These are phyloP conservation scores for Clonostachys solani DNA, from an alignment of 2,329 filamentous ascomycete species.

Conservation along the genomic window DNA sequence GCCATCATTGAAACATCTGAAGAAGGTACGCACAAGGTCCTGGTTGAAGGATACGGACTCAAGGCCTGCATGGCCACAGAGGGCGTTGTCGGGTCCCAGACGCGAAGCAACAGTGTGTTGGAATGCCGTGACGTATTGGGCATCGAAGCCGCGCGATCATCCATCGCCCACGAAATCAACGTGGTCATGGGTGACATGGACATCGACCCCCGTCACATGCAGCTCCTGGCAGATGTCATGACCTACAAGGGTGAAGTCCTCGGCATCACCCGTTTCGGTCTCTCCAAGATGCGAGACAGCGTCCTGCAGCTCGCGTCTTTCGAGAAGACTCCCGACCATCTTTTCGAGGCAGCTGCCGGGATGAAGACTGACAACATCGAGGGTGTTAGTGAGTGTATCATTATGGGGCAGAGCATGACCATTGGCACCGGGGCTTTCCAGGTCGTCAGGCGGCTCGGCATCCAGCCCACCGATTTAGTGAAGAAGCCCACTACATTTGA, in stretches of 20 bases:
- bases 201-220: constrained; percentile 97
- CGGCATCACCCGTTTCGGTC: constrained; percentile 92
- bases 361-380: constrained; percentile 92
- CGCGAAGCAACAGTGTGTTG: constrained; percentile 82
- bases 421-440: constrained; percentile 91
- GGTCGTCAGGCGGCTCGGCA: constrained; percentile 72
- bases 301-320: constrained; percentile 94
- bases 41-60: constrained; percentile 94
- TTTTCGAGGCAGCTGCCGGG: constrained; percentile 89
- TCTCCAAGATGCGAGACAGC: constrained; percentile 93
- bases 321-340: constrained; percentile 95
- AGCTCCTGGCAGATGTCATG: constrained; percentile 96
- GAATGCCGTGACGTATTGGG: constrained; percentile 84
- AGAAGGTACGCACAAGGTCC: constrained; percentile 62
- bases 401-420: constrained; percentile 93
- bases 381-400: constrained; percentile 94
- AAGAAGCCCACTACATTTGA: constrained; percentile 66
- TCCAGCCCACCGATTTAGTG: constrained; percentile 54
- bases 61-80: constrained; percentile 88
- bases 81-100: constrained; percentile 75
- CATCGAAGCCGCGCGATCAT: constrained; percentile 87
- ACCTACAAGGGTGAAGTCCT: constrained; percentile 97
- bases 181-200: constrained; percentile 90
- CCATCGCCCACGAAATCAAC: constrained; percentile 85
- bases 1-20: constrained; percentile 86